These are phyloP conservation scores for Fusarium subtropicale DNA, from an alignment of 2,329 filamentous ascomycete genomes.

Conservation along the genomic window DNA sequence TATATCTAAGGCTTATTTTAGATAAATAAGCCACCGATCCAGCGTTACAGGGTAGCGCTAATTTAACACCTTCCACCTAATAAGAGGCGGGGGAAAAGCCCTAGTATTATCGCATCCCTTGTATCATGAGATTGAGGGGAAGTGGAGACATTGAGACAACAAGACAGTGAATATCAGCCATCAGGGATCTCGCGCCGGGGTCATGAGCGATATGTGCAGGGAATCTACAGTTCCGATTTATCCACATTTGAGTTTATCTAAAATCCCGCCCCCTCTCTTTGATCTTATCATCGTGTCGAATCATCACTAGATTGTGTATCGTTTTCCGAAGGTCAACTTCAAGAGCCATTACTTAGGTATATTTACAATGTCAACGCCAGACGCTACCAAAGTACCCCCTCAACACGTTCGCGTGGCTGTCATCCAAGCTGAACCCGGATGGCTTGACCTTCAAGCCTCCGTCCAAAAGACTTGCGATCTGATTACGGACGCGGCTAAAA, in stretches of 20 bases:
- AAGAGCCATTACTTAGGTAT: not conserved
- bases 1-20: too few relatives aligned
- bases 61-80: too few relatives aligned
- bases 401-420: constrained; percentile 24
- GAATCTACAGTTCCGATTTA: too few relatives aligned
- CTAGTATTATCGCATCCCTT: too few relatives aligned
- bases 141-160: too few relatives aligned
- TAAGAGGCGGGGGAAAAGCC: too few relatives aligned
- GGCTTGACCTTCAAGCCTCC: constrained; percentile 30
- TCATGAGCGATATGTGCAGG: too few relatives aligned
- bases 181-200: too few relatives aligned
- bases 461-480: constrained; percentile 35
- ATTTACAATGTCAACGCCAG: not conserved
- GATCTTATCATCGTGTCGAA: not conserved
- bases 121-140: too few relatives aligned
- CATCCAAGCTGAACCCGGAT: constrained; percentile 40
- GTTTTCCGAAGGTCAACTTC: not conserved
- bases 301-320: not conserved
- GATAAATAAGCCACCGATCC: too few relatives aligned
- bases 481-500: constrained; percentile 39
- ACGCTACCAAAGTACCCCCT: not conserved
- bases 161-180: too few relatives aligned
- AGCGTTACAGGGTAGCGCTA: too few relatives aligned
- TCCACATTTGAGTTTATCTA: not conserved
- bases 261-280: not conserved